These are phyloP conservation scores for Cryptococcus hybrid DNA, from an alignment of 1,284 basidiomycete genomes.

Conservation along the genomic window DNA sequence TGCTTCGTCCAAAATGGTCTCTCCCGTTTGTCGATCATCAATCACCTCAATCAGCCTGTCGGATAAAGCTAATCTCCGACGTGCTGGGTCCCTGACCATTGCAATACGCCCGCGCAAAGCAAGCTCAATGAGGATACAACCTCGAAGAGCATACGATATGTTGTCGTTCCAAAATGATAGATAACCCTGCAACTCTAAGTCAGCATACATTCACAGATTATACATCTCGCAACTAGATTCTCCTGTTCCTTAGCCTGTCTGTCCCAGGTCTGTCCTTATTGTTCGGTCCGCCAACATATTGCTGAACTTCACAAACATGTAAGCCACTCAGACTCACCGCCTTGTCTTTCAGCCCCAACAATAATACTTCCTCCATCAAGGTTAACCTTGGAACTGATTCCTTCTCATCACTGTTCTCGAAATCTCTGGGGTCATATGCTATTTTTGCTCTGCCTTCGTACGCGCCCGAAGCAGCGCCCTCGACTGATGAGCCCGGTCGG, in stretches of 20 bases:
- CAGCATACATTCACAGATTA: neutral
- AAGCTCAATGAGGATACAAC: slow-evolving; percentile 92
- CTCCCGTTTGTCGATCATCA: slow-evolving; percentile 85
- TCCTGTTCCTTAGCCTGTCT: no score
- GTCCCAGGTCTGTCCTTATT: no score
- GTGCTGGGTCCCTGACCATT: slow-evolving; percentile 76
- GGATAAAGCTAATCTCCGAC: slow-evolving; percentile 69
- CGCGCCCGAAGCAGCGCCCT: slow-evolving; percentile 41
- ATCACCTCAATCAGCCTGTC: slow-evolving; percentile 89
- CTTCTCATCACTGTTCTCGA: slow-evolving; percentile 73
- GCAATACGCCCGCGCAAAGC: slow-evolving; percentile 86
- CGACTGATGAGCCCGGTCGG: slow-evolving; percentile 11
- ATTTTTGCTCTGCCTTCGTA: slow-evolving; percentile 75
- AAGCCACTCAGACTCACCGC: slow-evolving; percentile 57
- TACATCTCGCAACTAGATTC: no score
- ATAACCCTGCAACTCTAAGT: slow-evolving; percentile 62
- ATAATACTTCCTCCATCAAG: slow-evolving; percentile 93
- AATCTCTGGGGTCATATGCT: slow-evolving; percentile 90
- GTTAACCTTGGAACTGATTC: slow-evolving; percentile 79
- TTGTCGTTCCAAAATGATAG: slow-evolving; percentile 98
- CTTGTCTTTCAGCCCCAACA: slow-evolving; percentile 89
- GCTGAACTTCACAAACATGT: neutral
- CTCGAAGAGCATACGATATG: slow-evolving; percentile 91
- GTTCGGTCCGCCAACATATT: neutral
- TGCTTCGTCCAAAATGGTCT: slow-evolving; percentile 94